These are phyloP conservation scores for Ophidiomyces ophidiicola DNA, from an alignment of 2,329 filamentous ascomycete species.

Conservation along the genomic window DNA sequence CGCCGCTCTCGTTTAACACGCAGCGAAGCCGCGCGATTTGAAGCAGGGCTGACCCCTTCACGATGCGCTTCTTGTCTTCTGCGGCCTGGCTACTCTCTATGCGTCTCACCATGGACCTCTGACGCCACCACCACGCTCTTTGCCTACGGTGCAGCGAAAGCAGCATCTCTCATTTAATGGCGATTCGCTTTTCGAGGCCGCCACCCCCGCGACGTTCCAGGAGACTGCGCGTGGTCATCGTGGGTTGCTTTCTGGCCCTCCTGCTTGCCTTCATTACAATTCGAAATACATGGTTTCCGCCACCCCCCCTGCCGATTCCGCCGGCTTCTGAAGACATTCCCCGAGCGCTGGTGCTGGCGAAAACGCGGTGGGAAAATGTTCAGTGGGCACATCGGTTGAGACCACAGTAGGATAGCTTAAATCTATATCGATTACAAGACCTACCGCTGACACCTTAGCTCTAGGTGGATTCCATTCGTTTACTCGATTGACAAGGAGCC, in stretches of 20 bases:
- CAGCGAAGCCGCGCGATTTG: too few species aligned
- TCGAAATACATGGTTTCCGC: slow-evolving; percentile 3
- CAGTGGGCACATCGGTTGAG: slow-evolving; percentile 8
- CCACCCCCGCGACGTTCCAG: not conserved
- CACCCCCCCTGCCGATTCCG: slow-evolving; percentile 1
- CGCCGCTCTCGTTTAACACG: too few species aligned
- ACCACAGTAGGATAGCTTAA: slow-evolving; percentile 5
- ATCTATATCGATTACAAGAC: not conserved
- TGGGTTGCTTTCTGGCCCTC: not conserved
- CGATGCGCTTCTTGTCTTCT: too few species aligned
- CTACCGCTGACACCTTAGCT: too few species aligned
- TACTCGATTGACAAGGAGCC: slow-evolving; percentile 11
- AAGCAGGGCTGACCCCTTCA: too few species aligned
- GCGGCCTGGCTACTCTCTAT: too few species aligned
- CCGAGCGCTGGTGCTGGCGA: slow-evolving; percentile 7
- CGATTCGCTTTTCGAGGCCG: too few species aligned
- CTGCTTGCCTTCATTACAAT: not conserved
- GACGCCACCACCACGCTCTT: too few species aligned
- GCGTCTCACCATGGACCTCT: too few species aligned
- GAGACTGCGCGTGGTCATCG: not conserved
- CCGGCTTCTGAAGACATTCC: not conserved
- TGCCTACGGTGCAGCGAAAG: too few species aligned
- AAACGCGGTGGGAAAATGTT: slow-evolving; percentile 10
- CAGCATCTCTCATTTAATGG: too few species aligned
- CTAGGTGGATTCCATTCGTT: slow-evolving; percentile 11